phyloP scores from a whole-genome alignment of 176 grass and related monocot genomes.

The Eleusine indica region DNA sequence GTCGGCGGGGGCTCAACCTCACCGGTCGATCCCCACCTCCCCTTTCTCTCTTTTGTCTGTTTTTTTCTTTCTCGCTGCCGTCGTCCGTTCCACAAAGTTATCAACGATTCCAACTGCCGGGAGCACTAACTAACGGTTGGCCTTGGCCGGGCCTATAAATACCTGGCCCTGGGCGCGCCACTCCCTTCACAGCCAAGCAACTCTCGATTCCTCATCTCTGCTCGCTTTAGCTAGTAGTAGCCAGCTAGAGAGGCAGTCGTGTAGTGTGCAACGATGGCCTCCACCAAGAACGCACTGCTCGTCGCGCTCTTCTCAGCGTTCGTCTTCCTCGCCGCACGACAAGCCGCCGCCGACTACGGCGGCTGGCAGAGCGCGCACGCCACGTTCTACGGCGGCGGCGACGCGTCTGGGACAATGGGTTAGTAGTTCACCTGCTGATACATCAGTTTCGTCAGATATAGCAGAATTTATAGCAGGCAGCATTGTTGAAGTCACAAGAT shows the following conservation, averaged over 20 bases:
- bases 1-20: constrained; percentile 24
- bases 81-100: constrained; percentile 25
- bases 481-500: no score
- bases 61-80: neutral
- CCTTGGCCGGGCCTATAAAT: constrained; percentile 50
- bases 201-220: constrained; percentile 18
- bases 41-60: constrained; percentile 24
- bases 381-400: constrained; percentile 84
- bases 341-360: constrained; percentile 52
- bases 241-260: neutral
- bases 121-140: constrained; percentile 16
- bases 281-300: constrained; percentile 38
- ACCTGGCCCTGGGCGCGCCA: constrained; percentile 25
- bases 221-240: neutral
- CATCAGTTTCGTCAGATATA: no score
- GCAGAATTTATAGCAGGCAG: no score
- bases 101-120: constrained; percentile 62
- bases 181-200: constrained; percentile 73
- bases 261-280: constrained; percentile 46
- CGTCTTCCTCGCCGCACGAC: constrained; percentile 31
- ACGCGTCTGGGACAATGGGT: constrained; percentile 94
- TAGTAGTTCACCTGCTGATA: no score
- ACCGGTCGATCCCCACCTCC: neutral
- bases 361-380: constrained; percentile 75
- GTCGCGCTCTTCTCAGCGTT: constrained; percentile 50